Evolutionary conservation across 2,329 filamentous ascomycete genomes (phyloP), one percentile per base, ranked within the genome.

Genomic region (Fusarium coicis): DNA sequence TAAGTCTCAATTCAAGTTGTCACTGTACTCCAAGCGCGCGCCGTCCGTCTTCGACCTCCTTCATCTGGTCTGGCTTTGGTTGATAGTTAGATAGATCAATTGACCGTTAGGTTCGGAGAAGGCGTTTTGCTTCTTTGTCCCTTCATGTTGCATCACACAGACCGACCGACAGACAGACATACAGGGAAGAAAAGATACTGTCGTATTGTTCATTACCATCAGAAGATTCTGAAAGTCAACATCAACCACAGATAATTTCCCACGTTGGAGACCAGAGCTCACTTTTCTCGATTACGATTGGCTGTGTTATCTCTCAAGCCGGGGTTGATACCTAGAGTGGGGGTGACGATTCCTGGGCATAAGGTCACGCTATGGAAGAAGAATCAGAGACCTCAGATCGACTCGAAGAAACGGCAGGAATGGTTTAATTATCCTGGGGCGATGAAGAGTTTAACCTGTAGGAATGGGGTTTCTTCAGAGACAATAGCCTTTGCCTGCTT

Each of bases 171-270:
- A 15, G 32, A 34, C 14, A 34, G 5, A 34, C 32, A 55, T 59
- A 47, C 59, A 66, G 30, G 44, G 30, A 19, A 11, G 34, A 65
- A 10, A 42, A 14, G 21, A 26, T 36, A 19, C 26, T 23, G 26
- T 42, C 37, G 30, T 39, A 46, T 42, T 42, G 23, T 40, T 63
- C 49, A 58, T 40, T 43, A 37, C 42, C 49, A 52, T 43, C 32
- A 67, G 58, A 63, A 52, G 49, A 52, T 52, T 36, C 49, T 36
- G 16, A 26, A 36, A 23, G 34, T 56, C 65, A 50, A 63, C 49
- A 53, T 55, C 60, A 61, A 66, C 49, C 44, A 70, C 61, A 77
- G 72, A 74, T 72, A 77, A 77, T 77, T 77, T 77, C 75, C 72
- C 74, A 70, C 43, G 67, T 68, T 74, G 72, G 69, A 61, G 72